Evolutionary conservation across 441 rosid genomes (phyloP).

Genomic region (Brassica hybrid): DNA sequence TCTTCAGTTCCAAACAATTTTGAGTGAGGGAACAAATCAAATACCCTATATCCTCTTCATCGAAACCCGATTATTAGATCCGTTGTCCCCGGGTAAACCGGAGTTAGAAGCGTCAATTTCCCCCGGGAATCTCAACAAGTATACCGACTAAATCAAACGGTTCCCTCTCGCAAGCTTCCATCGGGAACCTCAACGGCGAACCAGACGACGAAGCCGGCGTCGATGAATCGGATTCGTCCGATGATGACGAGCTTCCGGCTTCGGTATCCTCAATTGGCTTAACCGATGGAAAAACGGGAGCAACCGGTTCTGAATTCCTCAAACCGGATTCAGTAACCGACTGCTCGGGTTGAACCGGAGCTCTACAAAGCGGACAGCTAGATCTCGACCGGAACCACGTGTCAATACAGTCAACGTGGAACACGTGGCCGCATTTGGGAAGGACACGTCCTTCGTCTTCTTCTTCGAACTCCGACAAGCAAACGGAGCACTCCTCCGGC

Average conservation of each 20-base stretch:
- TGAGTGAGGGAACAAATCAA: background rate
- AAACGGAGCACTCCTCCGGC: constrained; percentile 56
- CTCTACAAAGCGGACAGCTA: constrained; percentile 68
- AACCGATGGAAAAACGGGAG: constrained; percentile 16
- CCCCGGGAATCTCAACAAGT: constrained; percentile 47
- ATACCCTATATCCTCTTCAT: constrained; percentile 24
- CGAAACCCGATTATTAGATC: constrained; percentile 29
- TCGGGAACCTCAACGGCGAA: constrained; percentile 37
- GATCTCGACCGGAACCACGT: constrained; percentile 63
- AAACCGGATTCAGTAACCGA: constrained; percentile 19
- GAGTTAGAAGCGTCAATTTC: constrained; percentile 39
- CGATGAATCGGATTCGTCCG: constrained; percentile 38
- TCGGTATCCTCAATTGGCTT: constrained; percentile 39
- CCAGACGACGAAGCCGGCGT: constrained; percentile 33
- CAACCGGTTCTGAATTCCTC: constrained; percentile 21
- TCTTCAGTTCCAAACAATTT: background rate
- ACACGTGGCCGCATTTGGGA: constrained; percentile 62
- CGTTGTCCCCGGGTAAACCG: constrained; percentile 18
- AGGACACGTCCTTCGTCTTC: constrained; percentile 59
- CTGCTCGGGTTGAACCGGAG: constrained; percentile 48
- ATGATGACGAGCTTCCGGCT: constrained; percentile 40
- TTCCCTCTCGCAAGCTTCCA: constrained; percentile 41
- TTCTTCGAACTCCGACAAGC: constrained; percentile 62
- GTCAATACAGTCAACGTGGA: constrained; percentile 71
- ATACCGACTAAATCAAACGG: constrained; percentile 46